Evolutionary conservation across 2,329 filamentous ascomycete species (phyloP), one percentile per base, ranked within the genome.

Genomic region (Botrytis fabae): DNA sequence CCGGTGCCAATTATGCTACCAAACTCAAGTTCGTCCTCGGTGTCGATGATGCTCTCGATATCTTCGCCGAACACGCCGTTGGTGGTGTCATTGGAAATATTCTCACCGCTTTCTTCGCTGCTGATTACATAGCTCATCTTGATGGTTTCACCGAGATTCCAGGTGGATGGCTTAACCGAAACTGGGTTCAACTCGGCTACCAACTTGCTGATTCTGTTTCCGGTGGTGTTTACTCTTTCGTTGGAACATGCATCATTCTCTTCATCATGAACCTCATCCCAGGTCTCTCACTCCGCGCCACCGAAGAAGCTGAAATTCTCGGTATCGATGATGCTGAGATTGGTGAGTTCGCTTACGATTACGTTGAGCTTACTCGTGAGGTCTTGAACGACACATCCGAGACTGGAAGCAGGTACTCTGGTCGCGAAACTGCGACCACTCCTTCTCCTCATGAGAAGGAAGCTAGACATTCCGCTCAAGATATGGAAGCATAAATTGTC

Each of bases 311-410:
- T 54, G 94, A 97, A 82, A 90, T 94, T 69, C 85, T 94, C 60
- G 94, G 94, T 77, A 94, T 97, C 74, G 94, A 97, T 79, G 94
- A 97, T 79, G 91, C 92, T 38, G 94, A 97, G 83, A 93, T 97
- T 79, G 94, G 94, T 81, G 94, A 97, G 84, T 97, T 96, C 81
- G 94, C 93, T n/a, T 97, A 97, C 82, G 94, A 97, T 82, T 97
- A 97, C 57, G 80, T 97, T 76, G 94, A 97, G 85, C 85, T 96
- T 76, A 91, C 89, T 32, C 86, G 93, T 75, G 91, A 93, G 76
- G 86, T 92, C 32, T 73, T 83, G 32, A 84, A 81, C 28, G 70
- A 71, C 20, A 65, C 65, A 12, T 57, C 46, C 28, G 70, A 71
- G 28, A 57, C 60, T 20, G 70, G 44, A 57, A 66, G 61, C n/a